Evolutionary conservation across 192 early-diverging fungal species (phyloP), one percentile per base, ranked within the genome.

Genomic region (Coemansia sp.): DNA sequence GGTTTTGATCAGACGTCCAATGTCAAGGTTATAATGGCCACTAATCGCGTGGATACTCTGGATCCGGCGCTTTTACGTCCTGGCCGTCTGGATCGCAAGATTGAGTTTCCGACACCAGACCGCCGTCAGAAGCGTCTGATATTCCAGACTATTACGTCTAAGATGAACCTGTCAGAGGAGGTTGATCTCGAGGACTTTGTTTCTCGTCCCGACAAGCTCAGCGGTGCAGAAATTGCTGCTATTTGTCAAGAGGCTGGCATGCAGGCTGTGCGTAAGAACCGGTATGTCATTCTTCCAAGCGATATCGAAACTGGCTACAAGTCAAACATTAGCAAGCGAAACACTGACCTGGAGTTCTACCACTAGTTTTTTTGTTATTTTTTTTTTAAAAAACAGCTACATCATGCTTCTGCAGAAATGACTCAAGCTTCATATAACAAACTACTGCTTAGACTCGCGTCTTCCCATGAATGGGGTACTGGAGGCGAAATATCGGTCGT

Each of bases 1-100:
- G 97, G 97, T 29, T 99, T 99, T 71, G 97, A 99, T 74, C 94
- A 95, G 73, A 93, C 94, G 14, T 92, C 92, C 10, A 96, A 98
- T 76, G 94, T 99, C 68, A 99, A 99, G 85, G 97, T 98, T 23
- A 99, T 99, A 59, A 98, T 99, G 97, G 97, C 97, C 0, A 99
- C 95, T 21, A 99, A 99, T 82, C 90, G 95, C 65, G 94, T 94
- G 31, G 97, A 99, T 63, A 95, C 95, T 3, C 78, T 99, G 25
- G 97, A 99, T 80, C 97, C 97, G 32, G 95, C 95, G 5, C 88
- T 99, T 63, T 78, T 99, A 63, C 92, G 97, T 69, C 97, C 97
- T 19, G 97, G 95, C 36, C 92, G 97, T 67, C 76, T 99, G 67
- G 97, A 99, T 70, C 87, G 97, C 65, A 99, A 99, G 77, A 98